Evolutionary conservation across 352 stramenopile species (phyloP).

Genomic region (Blastocystis sp.): DNA sequence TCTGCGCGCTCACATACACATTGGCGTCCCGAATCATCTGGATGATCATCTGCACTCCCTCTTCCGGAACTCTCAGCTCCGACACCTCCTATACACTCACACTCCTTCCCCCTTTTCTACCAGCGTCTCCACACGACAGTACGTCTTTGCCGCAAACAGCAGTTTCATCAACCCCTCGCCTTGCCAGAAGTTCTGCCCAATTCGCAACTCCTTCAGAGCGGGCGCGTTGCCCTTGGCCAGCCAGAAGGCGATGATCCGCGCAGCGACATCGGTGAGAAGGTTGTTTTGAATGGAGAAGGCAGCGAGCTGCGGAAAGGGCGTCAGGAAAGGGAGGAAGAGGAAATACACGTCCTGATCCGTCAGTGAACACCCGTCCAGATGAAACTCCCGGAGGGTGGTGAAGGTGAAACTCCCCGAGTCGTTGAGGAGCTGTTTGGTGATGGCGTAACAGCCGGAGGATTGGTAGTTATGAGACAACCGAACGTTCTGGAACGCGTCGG

Average conservation of each 20-base stretch:
- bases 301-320: neutral
- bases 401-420: neutral
- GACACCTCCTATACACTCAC: neutral
- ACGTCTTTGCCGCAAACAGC: neutral
- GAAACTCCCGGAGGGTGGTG: neutral
- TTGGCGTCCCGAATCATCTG: neutral
- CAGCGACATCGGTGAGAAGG: slow-evolving; percentile 9
- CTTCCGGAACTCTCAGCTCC: neutral
- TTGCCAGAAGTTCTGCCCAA: slow-evolving; percentile 44
- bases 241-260: neutral
- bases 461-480: neutral
- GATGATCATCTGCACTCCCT: neutral
- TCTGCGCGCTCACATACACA: neutral
- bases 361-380: neutral
- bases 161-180: slow-evolving; percentile 7
- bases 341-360: slow-evolving; percentile 30
- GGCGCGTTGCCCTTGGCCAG: neutral
- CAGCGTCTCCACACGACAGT: neutral
- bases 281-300: slow-evolving; percentile 3
- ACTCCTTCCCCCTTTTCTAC: neutral
- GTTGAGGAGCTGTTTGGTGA: neutral
- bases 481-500: slow-evolving; percentile 4
- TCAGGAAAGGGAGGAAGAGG: neutral
- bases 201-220: neutral
- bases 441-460: neutral